Base-by-base conservation (phyloP, 148 eudicot species). In the Oxyria digyna region DNA sequence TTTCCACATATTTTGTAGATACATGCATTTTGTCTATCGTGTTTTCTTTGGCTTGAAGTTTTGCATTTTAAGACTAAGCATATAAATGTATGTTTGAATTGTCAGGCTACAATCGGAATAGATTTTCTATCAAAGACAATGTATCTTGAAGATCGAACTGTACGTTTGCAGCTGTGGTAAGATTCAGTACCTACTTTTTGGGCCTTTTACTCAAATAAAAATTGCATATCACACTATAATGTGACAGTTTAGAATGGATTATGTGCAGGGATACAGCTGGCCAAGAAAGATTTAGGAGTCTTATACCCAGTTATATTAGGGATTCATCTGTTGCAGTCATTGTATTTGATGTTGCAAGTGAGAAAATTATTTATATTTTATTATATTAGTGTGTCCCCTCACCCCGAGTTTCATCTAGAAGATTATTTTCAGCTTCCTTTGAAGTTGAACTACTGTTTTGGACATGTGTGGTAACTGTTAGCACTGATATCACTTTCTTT, bases 291-390 rank as follows among this genome's bases (percentile, higher is more conserved):
- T 81, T 82, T 75, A 72, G 85, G 73, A 82, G 85, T 82, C 85
- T 82, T 74, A 82, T 82, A 65, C 85, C 85, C 48, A 82, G 85
- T 70, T 82, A 82, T 69, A 82, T 82, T 43, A 82, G 85, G 76
- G 85, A 82, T 74, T 83, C 87, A n/a, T 83, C 87, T 29, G 87
- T 83, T 73, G 87, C 87, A 7, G 84, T 83, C 57, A 81, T 83
- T 62, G 87, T 83, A 45, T 83, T 78, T 52, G 87, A 83, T 78
- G 87, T 83, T 69, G 87, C 87, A 67, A 83, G 87, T 81, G 74
- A 78, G 82, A 69, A 54, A 8, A 21, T 66, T 37, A 1, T 35
- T 37, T 46, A 66, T 9, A n/a, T 52, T 24, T 8, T 3, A n/a
- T n/a, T n/a, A n/a, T n/a, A n/a, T n/a, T n/a, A n/a, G n/a, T n/a